Evolutionary conservation across 2,329 filamentous ascomycete genomes (phyloP), one percentile per base, ranked within the genome.

Genomic region (Stagonosporopsis chrysanthemi): DNA sequence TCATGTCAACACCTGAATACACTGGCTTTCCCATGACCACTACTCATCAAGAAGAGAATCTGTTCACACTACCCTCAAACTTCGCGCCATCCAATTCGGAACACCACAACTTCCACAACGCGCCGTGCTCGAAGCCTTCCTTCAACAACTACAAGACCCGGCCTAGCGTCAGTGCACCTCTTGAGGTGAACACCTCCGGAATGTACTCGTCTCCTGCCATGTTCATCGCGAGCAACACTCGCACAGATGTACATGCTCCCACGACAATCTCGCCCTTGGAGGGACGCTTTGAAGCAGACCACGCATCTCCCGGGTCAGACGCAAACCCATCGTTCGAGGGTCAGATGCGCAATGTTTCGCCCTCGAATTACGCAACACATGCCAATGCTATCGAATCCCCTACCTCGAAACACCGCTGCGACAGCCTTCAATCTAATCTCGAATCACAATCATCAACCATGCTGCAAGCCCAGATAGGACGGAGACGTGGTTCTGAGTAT

Each of bases 401-500:
- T 19, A 15, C 31, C 9, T 28, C 41, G 11, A 57, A 52, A 14
- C 31, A 17, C 17, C 61, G 45, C 6, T 38, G 52, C 51, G 50
- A 56, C 22, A 60, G 58, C 36, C 29, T 43, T 22, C 50, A 56
- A 22, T 47, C 36, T 8, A 48, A 26, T n/a, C 17, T 17, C 12
- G 60, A 45, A 9, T 14, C 36, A 9, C 44, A 48, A 0, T 60
- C 62, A 12, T 44, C 43, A 4, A 44, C 15, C 7, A n/a, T 26
- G n/a, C 6, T 48, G 26, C 52, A 48, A 7, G 15, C 52, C 2
- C 29, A 49, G 7, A 12, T 29, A 4, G 53, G 61, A 19, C 57
- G 67, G 17, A 61, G 64, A 44, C 62, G 64, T 31, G 64, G 51
- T 11, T 65, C 60, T 2, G 61, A 65, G 11, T 61, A 62, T 23